These are phyloP conservation scores for Candida bentonensis DNA, from an alignment of 805 yeast species.

Conservation along the genomic window DNA sequence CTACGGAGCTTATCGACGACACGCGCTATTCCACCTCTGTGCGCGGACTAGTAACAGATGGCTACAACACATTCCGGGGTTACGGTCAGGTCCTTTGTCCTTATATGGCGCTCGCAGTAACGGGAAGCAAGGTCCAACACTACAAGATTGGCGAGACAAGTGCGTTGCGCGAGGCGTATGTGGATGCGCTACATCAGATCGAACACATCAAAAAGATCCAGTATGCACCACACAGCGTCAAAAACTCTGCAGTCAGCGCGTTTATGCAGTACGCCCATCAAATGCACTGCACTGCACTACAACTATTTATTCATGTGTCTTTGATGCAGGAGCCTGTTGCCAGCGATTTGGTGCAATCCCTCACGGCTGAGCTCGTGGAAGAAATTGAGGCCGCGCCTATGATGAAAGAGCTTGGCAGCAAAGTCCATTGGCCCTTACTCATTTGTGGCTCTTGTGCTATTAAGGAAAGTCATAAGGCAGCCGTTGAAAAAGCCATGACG, in stretches of 20 bases:
- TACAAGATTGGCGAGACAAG: background rate
- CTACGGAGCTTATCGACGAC: slow-evolving; percentile 7
- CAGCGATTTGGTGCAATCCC: slow-evolving; percentile 2
- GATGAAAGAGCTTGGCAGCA: slow-evolving; percentile 6
- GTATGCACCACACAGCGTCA: slow-evolving; percentile 1
- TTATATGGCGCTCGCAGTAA: slow-evolving; percentile 4
- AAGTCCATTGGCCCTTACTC: slow-evolving; percentile 10
- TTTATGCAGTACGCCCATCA: slow-evolving; percentile 7
- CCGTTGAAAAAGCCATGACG: slow-evolving; percentile 6
- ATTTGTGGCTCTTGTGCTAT: slow-evolving; percentile 7
- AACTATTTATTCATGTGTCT: slow-evolving; percentile 5
- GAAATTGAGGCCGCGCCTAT: slow-evolving; percentile 6
- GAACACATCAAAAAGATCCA: slow-evolving; percentile 3
- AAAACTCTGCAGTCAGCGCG: background rate
- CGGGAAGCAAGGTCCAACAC: slow-evolving; percentile 1
- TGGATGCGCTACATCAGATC: slow-evolving; percentile 1
- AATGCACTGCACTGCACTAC: slow-evolving; percentile 6
- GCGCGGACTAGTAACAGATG: slow-evolving; percentile 7
- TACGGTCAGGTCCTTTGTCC: slow-evolving; percentile 7
- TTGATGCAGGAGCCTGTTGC: slow-evolving; percentile 3
- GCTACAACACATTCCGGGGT: slow-evolving; percentile 10
- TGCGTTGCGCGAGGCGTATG: background rate
- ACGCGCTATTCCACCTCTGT: slow-evolving; percentile 3
- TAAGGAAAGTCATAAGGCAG: slow-evolving; percentile 4
- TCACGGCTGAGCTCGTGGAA: background rate